These are phyloP conservation scores for Mycocentrospora acerina DNA, from an alignment of 2,329 filamentous ascomycete species.

Conservation along the genomic window DNA sequence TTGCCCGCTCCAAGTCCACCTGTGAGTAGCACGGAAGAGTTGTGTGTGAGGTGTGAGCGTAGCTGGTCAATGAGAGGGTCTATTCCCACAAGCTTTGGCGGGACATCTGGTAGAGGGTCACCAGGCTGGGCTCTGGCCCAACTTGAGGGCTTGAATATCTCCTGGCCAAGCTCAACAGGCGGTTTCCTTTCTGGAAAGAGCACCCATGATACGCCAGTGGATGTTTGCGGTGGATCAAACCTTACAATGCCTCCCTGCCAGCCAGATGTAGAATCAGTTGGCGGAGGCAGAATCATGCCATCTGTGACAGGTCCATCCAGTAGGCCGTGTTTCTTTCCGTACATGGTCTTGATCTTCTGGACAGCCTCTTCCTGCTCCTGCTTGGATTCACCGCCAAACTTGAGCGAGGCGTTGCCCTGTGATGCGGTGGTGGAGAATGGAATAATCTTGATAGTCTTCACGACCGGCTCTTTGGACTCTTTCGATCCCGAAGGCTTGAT, in stretches of 20 bases:
- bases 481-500: constrained; percentile 40
- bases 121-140: constrained; percentile 52
- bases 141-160: constrained; percentile 66
- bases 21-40: constrained; percentile 86
- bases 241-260: constrained; percentile 85
- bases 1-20: constrained; percentile 91
- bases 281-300: constrained; percentile 72
- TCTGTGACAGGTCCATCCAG: constrained; percentile 86
- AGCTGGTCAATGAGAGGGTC: constrained; percentile 73
- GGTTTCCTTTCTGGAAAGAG: constrained; percentile 74
- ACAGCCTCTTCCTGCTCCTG: constrained; percentile 76
- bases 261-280: constrained; percentile 55
- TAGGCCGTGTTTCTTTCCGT: constrained; percentile 65
- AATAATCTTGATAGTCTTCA: constrained; percentile 73
- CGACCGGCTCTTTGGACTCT: constrained; percentile 46
- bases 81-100: constrained; percentile 76
- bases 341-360: constrained; percentile 71
- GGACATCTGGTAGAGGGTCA: constrained; percentile 55
- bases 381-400: constrained; percentile 85
- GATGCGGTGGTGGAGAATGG: constrained; percentile 67
- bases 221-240: constrained; percentile 63
- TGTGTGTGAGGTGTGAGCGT: constrained; percentile 73
- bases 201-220: constrained; percentile 62
- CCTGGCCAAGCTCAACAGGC: constrained; percentile 72
- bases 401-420: constrained; percentile 66